These are phyloP conservation scores for Aspergillus sp. DNA, from an alignment of 2,329 filamentous ascomycete genomes.

Conservation along the genomic window DNA sequence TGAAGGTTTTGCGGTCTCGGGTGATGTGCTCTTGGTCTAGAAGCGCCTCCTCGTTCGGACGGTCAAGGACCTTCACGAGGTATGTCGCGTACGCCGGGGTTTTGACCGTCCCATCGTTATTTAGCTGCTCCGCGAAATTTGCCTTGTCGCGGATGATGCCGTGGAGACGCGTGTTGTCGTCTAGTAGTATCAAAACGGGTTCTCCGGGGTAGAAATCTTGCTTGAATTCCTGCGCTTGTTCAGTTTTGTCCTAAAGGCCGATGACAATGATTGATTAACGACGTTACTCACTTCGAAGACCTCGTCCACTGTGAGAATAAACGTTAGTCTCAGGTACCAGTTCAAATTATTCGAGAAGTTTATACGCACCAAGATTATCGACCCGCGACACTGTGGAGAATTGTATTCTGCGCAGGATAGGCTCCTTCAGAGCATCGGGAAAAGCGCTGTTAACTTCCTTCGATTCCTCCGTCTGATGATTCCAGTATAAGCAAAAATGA, in stretches of 20 bases:
- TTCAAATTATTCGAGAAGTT: background rate
- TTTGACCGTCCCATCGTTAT: slow-evolving; percentile 67
- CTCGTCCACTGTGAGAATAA: slow-evolving; percentile 44
- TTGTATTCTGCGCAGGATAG: slow-evolving; percentile 85
- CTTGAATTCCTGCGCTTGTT: slow-evolving; percentile 64
- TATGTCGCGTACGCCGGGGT: slow-evolving; percentile 73
- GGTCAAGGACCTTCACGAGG: slow-evolving; percentile 71
- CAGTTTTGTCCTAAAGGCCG: slow-evolving; percentile 5
- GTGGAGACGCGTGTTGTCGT: slow-evolving; percentile 67
- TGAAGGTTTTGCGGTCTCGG: slow-evolving; percentile 88
- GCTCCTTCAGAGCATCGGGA: slow-evolving; percentile 85
- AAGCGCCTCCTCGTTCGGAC: slow-evolving; percentile 69
- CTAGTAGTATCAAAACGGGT: slow-evolving; percentile 70
- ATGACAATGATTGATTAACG: background rate
- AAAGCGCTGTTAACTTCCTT: slow-evolving; percentile 89
- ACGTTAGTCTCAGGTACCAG: slow-evolving; percentile 18
- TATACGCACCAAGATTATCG: slow-evolving; percentile 67
- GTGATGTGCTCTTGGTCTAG: slow-evolving; percentile 78
- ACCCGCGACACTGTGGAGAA: slow-evolving; percentile 87
- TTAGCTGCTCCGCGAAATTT: slow-evolving; percentile 61
- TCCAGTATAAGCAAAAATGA: slow-evolving; percentile 4
- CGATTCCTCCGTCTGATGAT: slow-evolving; percentile 67
- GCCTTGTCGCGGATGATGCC: slow-evolving; percentile 84
- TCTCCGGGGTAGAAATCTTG: slow-evolving; percentile 90
- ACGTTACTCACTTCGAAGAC: slow-evolving; percentile 46